Base-by-base conservation (phyloP, 805 yeast genomes). In the Kluyveromyces starmeri region DNA sequence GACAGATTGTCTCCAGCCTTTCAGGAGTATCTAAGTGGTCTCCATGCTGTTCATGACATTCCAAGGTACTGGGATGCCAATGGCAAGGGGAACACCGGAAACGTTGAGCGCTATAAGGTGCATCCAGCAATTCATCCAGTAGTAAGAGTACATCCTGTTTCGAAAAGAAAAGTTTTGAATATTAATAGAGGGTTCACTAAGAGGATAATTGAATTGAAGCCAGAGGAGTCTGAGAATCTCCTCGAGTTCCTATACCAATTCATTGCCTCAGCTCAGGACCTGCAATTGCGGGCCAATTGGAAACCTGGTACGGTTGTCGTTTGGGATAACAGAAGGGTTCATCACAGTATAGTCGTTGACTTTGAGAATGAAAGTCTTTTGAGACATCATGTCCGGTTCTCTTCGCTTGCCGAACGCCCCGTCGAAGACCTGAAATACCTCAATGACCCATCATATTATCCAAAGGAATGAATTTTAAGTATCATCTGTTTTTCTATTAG, bases 271-370 rank as follows among this genome's bases (percentile, higher is more conserved):
- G 54, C 26, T 18, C 68, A 65, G n/a, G 85, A 78, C 53, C 64
- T 78, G 45, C 83, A 79, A 44, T 62, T 78, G 35, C 70, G 88
- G 51, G 83, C 83, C 29, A 67, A 58, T 35, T 82, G 85, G 82
- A 78, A 75, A 50, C 76, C 78, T 35, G 70, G 71, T 32, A 70
- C 85, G 2, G 79, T 82, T 34, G 83, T 77, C 13, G 57, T 79
- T 18, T 82, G 89, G 89, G 92, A 82, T 50, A 82, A 82, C 65
- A 73, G 92, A 53, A 65, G 79, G 50, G 70, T 75, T 7, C 58
- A 71, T 18, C 92, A 82, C 55, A 64, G 82, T 10, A 84, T 85
- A 10, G 66, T 76, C 12, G 69, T 73, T 37, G 89, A 82, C 48
- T 81, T 83, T 78, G 79, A 71, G 44, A 5, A 12, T 7, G 65